A percentile compares a stretch with the other conserved stretches of the same genome.
These are phyloP conservation scores for Daldinia loculata DNA, from an alignment of 495 filamentous ascomycete genomes.

Conservation along the genomic window DNA sequence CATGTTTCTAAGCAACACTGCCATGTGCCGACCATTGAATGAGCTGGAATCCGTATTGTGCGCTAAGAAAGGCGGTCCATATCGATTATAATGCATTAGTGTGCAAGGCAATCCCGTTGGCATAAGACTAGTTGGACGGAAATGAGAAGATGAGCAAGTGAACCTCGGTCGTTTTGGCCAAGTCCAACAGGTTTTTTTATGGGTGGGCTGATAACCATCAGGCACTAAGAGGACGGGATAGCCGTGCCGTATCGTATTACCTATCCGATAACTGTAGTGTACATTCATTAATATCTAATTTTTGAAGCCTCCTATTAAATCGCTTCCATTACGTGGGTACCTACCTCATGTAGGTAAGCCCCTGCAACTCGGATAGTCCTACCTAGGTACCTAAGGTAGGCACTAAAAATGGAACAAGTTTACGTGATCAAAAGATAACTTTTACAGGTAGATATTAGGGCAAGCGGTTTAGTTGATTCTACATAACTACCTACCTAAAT, in stretches of 20 bases:
- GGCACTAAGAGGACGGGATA: conserved; percentile 27
- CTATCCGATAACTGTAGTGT: neutral
- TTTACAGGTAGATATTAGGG: no score
- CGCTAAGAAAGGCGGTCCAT: neutral
- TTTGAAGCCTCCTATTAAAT: neutral
- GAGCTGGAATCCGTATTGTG: neutral
- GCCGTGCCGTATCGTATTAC: neutral
- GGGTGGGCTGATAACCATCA: neutral
- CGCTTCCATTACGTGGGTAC: neutral
- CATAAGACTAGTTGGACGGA: neutral
- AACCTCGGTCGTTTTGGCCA: conserved; percentile 10
- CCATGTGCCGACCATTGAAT: neutral
- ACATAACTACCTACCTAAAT: neutral
- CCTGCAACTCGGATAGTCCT: neutral
- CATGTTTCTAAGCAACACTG: neutral
- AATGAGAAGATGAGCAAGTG: conserved; percentile 24
- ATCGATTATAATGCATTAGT: neutral
- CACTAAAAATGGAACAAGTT: neutral
- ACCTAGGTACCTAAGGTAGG: no score
- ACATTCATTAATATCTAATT: neutral
- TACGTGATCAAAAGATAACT: neutral
- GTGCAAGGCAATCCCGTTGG: conserved; percentile 2
- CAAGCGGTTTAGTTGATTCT: neutral
- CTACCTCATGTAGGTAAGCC: neutral
- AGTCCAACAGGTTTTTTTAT: conserved; percentile 9